Conservation (phyloP, 441 rosid species). For the Breynia disticha region DNA sequence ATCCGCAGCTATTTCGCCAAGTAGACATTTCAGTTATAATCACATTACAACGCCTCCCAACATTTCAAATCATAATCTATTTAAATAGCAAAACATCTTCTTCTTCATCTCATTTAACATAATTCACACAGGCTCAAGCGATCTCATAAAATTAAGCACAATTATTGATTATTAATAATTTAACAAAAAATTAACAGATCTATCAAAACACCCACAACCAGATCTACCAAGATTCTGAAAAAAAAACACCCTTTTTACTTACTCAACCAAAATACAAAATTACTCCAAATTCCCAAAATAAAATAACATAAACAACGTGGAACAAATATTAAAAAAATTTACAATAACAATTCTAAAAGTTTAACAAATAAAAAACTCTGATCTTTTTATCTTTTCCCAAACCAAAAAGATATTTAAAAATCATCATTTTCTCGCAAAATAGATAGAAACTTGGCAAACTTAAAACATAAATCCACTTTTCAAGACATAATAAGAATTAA, state of each 20-base stretch:
- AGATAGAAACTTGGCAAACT: constrained; percentile 28
- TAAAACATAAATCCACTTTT: too few relatives aligned
- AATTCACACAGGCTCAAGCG: constrained; percentile 27
- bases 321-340: too few relatives aligned
- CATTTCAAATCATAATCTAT: constrained; percentile 37
- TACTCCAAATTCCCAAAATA: too few relatives aligned
- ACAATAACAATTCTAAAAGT: too few relatives aligned
- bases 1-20: constrained; percentile 63
- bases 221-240: constrained; percentile 17
- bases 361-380: too few relatives aligned
- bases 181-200: background rate
- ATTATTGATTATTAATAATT: too few relatives aligned
- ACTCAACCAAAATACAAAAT: too few relatives aligned
- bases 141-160: constrained; percentile 45
- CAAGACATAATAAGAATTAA: too few relatives aligned
- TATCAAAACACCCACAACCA: constrained; percentile 4
- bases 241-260: too few relatives aligned
- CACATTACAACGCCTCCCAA: constrained; percentile 2
- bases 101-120: too few relatives aligned
- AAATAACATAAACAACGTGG: too few relatives aligned
- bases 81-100: constrained; percentile 6
- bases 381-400: background rate
- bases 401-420: background rate
- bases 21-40: constrained; percentile 60
- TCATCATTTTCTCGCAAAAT: background rate